These are phyloP conservation scores for Afroboletus lepidellus DNA, from an alignment of 1,284 basidiomycete genomes.

Conservation along the genomic window DNA sequence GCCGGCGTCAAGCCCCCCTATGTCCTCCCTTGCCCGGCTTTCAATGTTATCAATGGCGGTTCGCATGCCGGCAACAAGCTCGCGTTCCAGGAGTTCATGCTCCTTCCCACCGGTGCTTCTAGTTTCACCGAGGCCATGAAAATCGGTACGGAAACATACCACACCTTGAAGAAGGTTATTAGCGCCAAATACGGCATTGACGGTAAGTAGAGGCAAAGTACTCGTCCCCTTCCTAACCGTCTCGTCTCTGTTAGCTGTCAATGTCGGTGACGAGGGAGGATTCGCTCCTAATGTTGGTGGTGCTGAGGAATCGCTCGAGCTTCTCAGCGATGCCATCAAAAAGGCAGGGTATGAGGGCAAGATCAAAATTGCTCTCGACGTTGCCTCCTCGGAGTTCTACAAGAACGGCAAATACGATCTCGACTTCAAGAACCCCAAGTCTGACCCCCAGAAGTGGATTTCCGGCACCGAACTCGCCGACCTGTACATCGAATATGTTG, in stretches of 20 bases:
- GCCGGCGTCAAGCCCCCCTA: slow-evolving; percentile 93
- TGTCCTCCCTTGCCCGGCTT: slow-evolving; percentile 87
- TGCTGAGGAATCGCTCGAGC: slow-evolving; percentile 96
- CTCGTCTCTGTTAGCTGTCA: slow-evolving; percentile 67
- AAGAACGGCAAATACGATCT: slow-evolving; percentile 99
- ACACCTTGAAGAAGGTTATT: slow-evolving; percentile 99
- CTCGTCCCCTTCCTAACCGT: slow-evolving; percentile 1
- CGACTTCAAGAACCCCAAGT: slow-evolving; percentile 99
- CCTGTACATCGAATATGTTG: slow-evolving; percentile 82
- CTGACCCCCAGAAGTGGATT: slow-evolving; percentile 96
- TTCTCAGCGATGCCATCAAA: slow-evolving; percentile 94
- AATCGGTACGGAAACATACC: slow-evolving; percentile 98
- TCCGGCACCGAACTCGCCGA: slow-evolving; percentile 91
- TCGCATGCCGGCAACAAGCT: slow-evolving; percentile 99
- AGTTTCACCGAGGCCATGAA: slow-evolving; percentile 97
- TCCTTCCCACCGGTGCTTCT: slow-evolving; percentile 90
- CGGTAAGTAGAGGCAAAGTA: slow-evolving; percentile 49
- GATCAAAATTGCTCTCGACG: slow-evolving; percentile 98
- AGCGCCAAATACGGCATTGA: slow-evolving; percentile 99
- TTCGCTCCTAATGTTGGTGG: slow-evolving; percentile 98
- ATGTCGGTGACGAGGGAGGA: slow-evolving; percentile 99
- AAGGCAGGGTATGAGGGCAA: slow-evolving; percentile 98
- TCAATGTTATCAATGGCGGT: slow-evolving; percentile 99
- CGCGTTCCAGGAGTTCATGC: slow-evolving; percentile 99
- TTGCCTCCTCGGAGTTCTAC: slow-evolving; percentile 99